Base-by-base conservation (phyloP, 495 filamentous ascomycete genomes). In the Penicillium verhagenii region DNA sequence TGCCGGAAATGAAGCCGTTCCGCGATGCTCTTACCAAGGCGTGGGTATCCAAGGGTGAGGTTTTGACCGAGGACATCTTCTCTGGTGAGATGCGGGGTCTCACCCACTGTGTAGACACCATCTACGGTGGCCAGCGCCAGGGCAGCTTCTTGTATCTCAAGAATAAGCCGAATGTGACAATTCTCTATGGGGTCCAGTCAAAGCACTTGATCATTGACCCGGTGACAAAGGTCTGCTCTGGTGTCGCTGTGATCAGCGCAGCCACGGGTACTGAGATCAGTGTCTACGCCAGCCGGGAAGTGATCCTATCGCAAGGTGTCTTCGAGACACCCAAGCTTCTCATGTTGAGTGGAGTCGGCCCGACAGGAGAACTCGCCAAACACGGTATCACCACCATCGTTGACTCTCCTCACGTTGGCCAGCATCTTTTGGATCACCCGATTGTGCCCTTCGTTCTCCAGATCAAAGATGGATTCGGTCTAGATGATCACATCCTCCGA, bases 361-460 rank as follows among this genome's bases (percentile, higher is more conserved):
- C 61, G 0, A 50, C 61, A 6, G 60, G 53, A 0, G 76, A 84
- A 52, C 74, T 88, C 3, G 47, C 65, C 13, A 67, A 78, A 48
- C 75, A 77, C 57, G 63, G 61, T 3, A 82, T 88, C 55, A 63
- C 72, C 0, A 47, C 77, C 0, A 57, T 83, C 14, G 58, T 75
- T 1, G 70, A 80, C 9, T 64, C 76, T 2, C 72, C 74, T 13
- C 69, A 74, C 19, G 75, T 86, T 38, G 83, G 83, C 5, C 72
- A 82, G 58, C 80, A 85, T 64, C 73, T 86, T 3, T 67, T 82
- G 0, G 83, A 87, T 58, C 82, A 86, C 56, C 71, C 72, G 2
- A 70, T 72, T 58, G 74, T 83, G 13, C 73, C 82, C 4, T 77
- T 82, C 55, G 81, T 84, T 9, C 73, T 84, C 45, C 69, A 67